Base-by-base conservation (phyloP, 1,284 basidiomycete genomes). In the Ustilago loliicola region DNA sequence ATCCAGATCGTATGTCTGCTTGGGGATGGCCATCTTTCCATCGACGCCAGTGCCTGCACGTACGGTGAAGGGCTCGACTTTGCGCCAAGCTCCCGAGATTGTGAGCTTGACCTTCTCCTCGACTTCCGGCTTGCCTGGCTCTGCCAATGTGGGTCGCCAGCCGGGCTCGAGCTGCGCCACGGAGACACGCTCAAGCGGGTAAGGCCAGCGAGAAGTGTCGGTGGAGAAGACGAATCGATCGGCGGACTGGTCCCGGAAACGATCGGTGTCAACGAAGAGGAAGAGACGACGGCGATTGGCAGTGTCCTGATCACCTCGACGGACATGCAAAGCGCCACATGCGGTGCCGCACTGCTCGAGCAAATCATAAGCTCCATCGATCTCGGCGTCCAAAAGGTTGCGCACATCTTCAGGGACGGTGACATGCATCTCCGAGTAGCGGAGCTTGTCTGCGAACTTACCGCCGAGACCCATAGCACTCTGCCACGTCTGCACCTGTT, bases 301-400 rank as follows among this genome's bases (percentile, higher is more conserved):
- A 23, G 91, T 90, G 17, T 88, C 88, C 0, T 86, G 72, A 4
- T 87, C 87, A 23, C 86, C 57, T 36, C 88, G 85, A 72, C 90
- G 92, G 86, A 90, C 91, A 87, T 97, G 94, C 42, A 98, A 88
- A n/a, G 93, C 93, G 29, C 90, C 90, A 83, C 93, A 94, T 1
- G 96, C 94, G 0, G 94, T 95, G 1, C 95, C 95, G 72, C 95
- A 98, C 84, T 92, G 92, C 72, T 93, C 91, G 58, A 95, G 88
- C 42, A 96, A 90, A 11, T 88, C 88, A 84, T 97, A 98, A 0
- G 87, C 88, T 4, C 96, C 95, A 4, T 92, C 91, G 56, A 97
- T 91, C 80, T 93, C 90, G 48, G 92, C 91, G 86, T 97, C 95
- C 32, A 97, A 90, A 36, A 89, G 87, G 1, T 84, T 76, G 10